phyloP scores from a whole-genome alignment of 2,329 filamentous ascomycete genomes.

The Neurospora sp. region DNA sequence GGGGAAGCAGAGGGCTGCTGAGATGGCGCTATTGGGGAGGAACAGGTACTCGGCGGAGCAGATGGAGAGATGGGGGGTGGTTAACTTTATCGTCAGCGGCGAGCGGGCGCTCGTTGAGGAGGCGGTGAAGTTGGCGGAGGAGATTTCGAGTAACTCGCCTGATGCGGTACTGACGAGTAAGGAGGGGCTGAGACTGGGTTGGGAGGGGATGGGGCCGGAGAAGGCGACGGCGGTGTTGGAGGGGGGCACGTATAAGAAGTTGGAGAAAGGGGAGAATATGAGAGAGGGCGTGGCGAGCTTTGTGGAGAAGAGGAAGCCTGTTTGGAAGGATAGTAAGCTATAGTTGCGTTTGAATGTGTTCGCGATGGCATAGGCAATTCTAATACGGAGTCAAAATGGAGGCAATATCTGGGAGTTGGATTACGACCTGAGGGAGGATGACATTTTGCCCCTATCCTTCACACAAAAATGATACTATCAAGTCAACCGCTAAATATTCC shows the following conservation, averaged over 20 bases:
- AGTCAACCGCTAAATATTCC: too few species aligned
- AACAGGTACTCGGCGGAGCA: conserved; percentile 45
- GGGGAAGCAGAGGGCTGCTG: conserved; percentile 59
- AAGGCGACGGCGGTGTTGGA: conserved; percentile 50
- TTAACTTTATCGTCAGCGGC: conserved; percentile 53
- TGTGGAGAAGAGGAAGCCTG: conserved; percentile 63
- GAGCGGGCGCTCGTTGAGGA: conserved; percentile 40
- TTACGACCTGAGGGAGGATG: too few species aligned
- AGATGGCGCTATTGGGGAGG: conserved; percentile 60
- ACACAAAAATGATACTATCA: too few species aligned
- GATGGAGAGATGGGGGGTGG: conserved; percentile 56
- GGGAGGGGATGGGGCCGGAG: conserved; percentile 59
- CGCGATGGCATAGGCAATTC: neutral
- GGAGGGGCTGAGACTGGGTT: conserved; percentile 61
- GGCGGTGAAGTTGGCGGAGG: conserved; percentile 52
- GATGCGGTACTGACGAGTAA: conserved; percentile 66
- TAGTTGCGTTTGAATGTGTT: conserved; percentile 22
- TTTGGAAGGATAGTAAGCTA: conserved; percentile 57
- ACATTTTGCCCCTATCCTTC: neutral
- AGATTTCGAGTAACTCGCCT: conserved; percentile 58
- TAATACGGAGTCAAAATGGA: neutral
- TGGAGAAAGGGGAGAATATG: conserved; percentile 63
- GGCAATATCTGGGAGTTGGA: neutral
- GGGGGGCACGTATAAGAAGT: conserved; percentile 46
- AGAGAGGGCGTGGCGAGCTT: conserved; percentile 67